These are phyloP conservation scores for Colletotrichum lindemuthianum DNA, from an alignment of 2,329 filamentous ascomycete species.

Conservation along the genomic window DNA sequence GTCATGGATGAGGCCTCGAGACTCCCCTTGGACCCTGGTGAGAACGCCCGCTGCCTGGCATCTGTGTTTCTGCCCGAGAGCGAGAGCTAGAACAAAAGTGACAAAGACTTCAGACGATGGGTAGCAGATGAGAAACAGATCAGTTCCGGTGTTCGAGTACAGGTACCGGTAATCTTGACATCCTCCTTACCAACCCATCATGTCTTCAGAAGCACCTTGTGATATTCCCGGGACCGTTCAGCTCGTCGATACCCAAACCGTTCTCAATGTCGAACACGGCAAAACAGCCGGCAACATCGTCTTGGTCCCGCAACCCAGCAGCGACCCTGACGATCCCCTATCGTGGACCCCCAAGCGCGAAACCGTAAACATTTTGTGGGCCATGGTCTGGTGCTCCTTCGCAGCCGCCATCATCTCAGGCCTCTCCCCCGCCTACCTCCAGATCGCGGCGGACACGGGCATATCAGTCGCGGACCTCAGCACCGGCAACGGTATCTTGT, in stretches of 20 bases:
- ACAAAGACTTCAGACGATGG: not conserved
- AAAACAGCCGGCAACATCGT: constrained; percentile 36
- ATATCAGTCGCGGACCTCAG: constrained; percentile 41
- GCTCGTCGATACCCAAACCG: not conserved
- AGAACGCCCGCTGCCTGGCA: not conserved
- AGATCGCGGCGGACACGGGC: constrained; percentile 40
- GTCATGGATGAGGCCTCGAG: constrained; percentile 1
- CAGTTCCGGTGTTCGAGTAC: not conserved
- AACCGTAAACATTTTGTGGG: constrained; percentile 37
- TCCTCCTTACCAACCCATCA: not conserved
- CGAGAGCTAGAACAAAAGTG: too few relatives aligned
- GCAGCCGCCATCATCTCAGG: constrained; percentile 39
- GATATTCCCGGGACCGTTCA: constrained; percentile 14
- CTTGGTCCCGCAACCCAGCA: constrained; percentile 39
- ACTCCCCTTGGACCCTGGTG: not conserved
- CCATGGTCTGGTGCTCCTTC: constrained; percentile 42
- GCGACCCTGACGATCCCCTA: constrained; percentile 40
- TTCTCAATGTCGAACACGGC: constrained; percentile 3
- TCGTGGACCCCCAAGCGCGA: constrained; percentile 39
- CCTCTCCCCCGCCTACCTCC: constrained; percentile 40
- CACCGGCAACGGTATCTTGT: constrained; percentile 39
- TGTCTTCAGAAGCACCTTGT: not conserved
- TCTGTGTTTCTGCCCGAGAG: not conserved
- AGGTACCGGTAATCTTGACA: not conserved
- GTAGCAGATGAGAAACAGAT: not conserved